phyloP scores from a whole-genome alignment of 2,329 filamentous ascomycete species.

The Elsinoe fawcettii region DNA sequence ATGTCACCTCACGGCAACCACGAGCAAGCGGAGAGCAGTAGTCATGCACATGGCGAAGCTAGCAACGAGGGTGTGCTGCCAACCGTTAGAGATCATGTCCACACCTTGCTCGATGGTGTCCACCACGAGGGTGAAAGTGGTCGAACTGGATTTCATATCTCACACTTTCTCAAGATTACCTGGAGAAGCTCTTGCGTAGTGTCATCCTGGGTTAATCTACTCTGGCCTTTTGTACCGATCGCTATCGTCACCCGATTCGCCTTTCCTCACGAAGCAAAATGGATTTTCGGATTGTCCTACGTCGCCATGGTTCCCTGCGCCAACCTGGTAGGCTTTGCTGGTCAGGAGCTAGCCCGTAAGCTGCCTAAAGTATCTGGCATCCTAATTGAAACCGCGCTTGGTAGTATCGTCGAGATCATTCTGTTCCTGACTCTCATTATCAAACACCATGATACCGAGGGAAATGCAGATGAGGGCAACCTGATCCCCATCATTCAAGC shows the following conservation, averaged over 20 bases:
- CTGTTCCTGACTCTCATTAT: conserved; percentile 62
- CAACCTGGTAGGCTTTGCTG: conserved; percentile 52
- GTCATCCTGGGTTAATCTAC: conserved; percentile 40
- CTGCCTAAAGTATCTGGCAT: conserved; percentile 64
- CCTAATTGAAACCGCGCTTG: conserved; percentile 46
- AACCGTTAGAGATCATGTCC: conserved; percentile 2
- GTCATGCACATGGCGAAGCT: not conserved
- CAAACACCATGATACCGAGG: not conserved
- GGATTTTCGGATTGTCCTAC: conserved; percentile 43
- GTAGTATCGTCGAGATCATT: conserved; percentile 71
- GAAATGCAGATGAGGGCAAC: conserved; percentile 25
- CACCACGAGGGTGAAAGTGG: conserved; percentile 42
- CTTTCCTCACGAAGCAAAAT: conserved; percentile 33
- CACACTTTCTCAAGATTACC: conserved; percentile 37
- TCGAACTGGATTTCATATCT: conserved; percentile 37
- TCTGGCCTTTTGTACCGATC: conserved; percentile 44
- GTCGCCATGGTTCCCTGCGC: conserved; percentile 45
- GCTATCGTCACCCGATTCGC: conserved; percentile 42
- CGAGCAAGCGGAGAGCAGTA: conserved; percentile 5
- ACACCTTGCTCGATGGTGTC: conserved; percentile 21
- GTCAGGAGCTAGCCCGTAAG: conserved; percentile 64
- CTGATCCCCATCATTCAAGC: conserved; percentile 59
- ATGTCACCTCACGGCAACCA: conserved; percentile 7
- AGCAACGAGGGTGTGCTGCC: conserved; percentile 2
- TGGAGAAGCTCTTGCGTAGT: conserved; percentile 39